Evolutionary conservation across 331 rosid genomes (phyloP), one percentile per base, ranked within the genome.

Genomic region (Quercus lobata): DNA sequence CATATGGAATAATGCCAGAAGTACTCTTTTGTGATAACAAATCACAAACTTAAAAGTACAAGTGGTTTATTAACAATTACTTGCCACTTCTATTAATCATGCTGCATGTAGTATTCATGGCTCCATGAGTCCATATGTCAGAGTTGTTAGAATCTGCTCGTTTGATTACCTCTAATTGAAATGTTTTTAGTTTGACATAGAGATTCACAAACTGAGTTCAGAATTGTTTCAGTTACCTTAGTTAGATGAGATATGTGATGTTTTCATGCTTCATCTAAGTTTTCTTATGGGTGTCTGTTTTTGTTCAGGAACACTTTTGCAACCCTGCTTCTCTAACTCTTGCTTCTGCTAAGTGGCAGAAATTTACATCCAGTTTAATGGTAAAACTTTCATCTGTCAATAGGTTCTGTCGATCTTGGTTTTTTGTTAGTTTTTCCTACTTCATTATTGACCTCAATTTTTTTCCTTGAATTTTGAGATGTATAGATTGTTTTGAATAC

Each of bases 281-380:
- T 76, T 69, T 69, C 72, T 75, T 19, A 63, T 72, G 57, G 21
- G 56, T 68, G 35, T 82, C 49, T 65, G 76, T 81, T 44, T 87
- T 76, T 57, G 61, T 79, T 83, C 89, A 94, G 98, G 98, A 94
- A 85, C 82, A 86, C 68, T 94, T 94, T 86, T 92, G 96, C 72
- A 92, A 91, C 81, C 97, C 98, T 77, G 80, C 83, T 84, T 79
- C 96, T 80, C 71, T 92, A 44, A 75, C 76, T 79, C 88, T 88
- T 69, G 84, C 91, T 86, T 83, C 94, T 16, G 65, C 87, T n/a
- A 94, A 88, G 97, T 94, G 98, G 98, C 92, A 87, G 84, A 94
- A 90, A 73, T 94, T 94, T 79, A 83, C 91, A 49, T 86, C 96
- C 73, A 84, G 94, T 84, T 91, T 94, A 86, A 81, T 73, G 94